These are phyloP conservation scores for Colletotrichum sidae DNA, from an alignment of 2,329 filamentous ascomycete species.

Conservation along the genomic window DNA sequence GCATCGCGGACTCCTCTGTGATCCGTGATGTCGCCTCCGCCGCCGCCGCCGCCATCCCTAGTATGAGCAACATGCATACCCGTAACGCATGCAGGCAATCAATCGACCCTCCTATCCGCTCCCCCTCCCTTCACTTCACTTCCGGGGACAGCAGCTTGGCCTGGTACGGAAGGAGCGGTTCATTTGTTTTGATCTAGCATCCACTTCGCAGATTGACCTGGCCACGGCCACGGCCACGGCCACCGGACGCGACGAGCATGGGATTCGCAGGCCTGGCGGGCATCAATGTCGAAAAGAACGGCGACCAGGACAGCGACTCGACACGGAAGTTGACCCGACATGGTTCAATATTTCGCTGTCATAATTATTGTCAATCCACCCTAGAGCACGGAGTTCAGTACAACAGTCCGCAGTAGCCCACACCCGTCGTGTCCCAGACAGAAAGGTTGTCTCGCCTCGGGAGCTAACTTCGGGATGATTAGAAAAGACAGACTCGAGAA, in stretches of 20 bases:
- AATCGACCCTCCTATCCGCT: background rate
- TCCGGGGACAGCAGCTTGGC: constrained; percentile 19
- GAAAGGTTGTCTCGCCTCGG: constrained; percentile 36
- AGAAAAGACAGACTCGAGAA: constrained; percentile 4
- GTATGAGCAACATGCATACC: constrained; percentile 37
- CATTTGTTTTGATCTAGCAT: constrained; percentile 22
- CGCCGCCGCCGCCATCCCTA: constrained; percentile 36
- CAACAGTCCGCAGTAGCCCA: constrained; percentile 9
- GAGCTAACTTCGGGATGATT: constrained; percentile 32
- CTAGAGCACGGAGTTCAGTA: background rate
- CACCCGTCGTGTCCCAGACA: constrained; percentile 34
- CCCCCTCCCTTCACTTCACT: background rate
- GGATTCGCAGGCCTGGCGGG: constrained; percentile 16
- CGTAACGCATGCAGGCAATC: constrained; percentile 36
- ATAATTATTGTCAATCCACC: constrained; percentile 29
- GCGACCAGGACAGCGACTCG: constrained; percentile 8
- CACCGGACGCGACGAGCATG: constrained; percentile 17
- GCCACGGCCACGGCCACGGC: background rate
- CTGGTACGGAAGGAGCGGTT: constrained; percentile 25
- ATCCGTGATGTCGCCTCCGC: constrained; percentile 37
- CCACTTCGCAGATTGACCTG: constrained; percentile 32
- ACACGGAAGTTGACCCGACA: constrained; percentile 8
- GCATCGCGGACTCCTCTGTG: constrained; percentile 26
- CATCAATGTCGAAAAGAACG: constrained; percentile 8
- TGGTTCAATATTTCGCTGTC: constrained; percentile 30